phyloP scores from a whole-genome alignment of 176 grass and related monocot species.

The Phyllostachys edulis region DNA sequence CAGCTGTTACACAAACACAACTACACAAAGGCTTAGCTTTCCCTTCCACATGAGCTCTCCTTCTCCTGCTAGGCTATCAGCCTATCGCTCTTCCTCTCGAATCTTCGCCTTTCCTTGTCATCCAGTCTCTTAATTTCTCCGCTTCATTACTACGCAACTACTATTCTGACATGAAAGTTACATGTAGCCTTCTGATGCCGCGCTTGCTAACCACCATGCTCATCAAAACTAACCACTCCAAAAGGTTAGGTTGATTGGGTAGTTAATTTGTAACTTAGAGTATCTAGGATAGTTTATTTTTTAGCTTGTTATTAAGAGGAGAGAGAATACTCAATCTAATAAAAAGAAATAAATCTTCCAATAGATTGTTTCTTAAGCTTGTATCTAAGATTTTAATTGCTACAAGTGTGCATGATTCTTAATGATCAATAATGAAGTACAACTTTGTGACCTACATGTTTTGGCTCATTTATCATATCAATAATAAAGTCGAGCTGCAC shows the following conservation, averaged over 20 bases:
- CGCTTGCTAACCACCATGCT: not conserved
- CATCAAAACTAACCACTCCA: not conserved
- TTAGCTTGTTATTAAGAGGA: too few relatives aligned
- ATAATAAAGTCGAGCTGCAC: too few relatives aligned
- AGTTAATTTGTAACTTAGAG: not conserved
- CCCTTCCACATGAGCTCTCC: not conserved
- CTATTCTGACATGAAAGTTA: constrained; percentile 27
- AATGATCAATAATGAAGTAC: too few relatives aligned
- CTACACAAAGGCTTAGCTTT: not conserved
- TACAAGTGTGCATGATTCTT: too few relatives aligned
- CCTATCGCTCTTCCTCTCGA: not conserved
- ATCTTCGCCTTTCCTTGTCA: not conserved
- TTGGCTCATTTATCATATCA: too few relatives aligned
- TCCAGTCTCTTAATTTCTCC: not conserved
- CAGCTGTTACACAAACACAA: too few relatives aligned
- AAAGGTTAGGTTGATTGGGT: not conserved
- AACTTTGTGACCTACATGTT: too few relatives aligned
- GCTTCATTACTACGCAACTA: not conserved
- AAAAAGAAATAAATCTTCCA: too few relatives aligned
- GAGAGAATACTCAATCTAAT: too few relatives aligned
- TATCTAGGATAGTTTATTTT: too few relatives aligned
- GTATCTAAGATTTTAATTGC: too few relatives aligned
- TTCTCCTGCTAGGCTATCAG: not conserved
- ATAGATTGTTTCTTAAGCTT: too few relatives aligned
- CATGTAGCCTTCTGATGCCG: not conserved